These are phyloP conservation scores for Pyronema domesticum DNA, from an alignment of 495 filamentous ascomycete species.

Conservation along the genomic window DNA sequence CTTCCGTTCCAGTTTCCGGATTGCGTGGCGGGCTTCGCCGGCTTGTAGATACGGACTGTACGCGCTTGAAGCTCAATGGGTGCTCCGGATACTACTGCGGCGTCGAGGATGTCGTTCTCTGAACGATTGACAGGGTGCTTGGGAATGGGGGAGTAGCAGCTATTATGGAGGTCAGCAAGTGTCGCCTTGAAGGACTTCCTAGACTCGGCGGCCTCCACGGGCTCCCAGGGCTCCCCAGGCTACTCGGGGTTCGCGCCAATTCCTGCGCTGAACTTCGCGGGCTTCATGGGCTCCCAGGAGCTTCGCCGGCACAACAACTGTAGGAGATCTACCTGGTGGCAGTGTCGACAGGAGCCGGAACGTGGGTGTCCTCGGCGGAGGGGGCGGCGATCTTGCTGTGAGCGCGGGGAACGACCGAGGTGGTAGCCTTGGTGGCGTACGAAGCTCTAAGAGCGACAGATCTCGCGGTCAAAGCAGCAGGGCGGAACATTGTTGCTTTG, in stretches of 20 bases:
- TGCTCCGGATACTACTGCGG: conserved; percentile 77
- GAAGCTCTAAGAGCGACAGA: too few species aligned
- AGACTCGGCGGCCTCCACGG: too few species aligned
- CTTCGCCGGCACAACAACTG: too few species aligned
- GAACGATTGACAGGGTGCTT: conserved; percentile 49
- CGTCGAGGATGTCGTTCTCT: conserved; percentile 54
- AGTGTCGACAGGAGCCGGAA: conserved; percentile 46
- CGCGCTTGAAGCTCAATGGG: conserved; percentile 83
- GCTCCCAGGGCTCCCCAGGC: too few species aligned
- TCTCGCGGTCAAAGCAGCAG: too few species aligned
- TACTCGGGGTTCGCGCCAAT: too few species aligned
- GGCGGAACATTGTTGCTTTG: too few species aligned
- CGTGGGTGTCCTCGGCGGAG: conserved; percentile 27
- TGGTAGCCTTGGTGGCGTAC: neutral
- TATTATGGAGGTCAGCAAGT: conserved; percentile 23
- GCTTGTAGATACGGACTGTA: conserved; percentile 82
- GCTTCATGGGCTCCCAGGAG: too few species aligned
- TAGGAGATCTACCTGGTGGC: conserved; percentile 50
- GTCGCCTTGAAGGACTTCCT: too few species aligned
- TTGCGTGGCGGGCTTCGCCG: conserved; percentile 81
- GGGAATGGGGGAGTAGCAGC: conserved; percentile 76
- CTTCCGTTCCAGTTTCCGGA: conserved; percentile 67
- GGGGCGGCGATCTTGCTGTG: conserved; percentile 8
- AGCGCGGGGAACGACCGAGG: neutral
- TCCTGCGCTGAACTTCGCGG: too few species aligned